Evolutionary conservation across 768 basidiomycete species (phyloP).

Genomic region (Termitomyces sp.): DNA sequence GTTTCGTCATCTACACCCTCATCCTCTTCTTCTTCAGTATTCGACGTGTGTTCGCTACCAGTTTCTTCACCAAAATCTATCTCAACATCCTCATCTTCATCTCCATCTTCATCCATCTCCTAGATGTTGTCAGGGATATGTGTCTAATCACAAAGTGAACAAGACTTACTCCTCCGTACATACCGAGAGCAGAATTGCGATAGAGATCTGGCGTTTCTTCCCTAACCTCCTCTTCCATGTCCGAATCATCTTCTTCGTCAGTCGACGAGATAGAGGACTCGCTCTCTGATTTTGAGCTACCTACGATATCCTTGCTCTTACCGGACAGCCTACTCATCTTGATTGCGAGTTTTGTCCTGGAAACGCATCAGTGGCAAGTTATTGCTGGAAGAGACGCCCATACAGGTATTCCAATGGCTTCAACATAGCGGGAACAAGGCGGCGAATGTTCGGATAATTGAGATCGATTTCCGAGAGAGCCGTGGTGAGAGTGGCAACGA

Average conservation of each 20-base stretch:
- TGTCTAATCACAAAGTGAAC: neutral
- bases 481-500: slow-evolving; percentile 82
- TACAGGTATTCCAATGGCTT: slow-evolving; percentile 88
- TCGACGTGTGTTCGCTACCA: slow-evolving; percentile 77
- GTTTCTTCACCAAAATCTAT: slow-evolving; percentile 86
- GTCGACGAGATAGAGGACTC: slow-evolving; percentile 47
- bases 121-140: slow-evolving; percentile 24
- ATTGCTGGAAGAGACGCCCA: slow-evolving; percentile 21
- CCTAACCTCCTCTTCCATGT: slow-evolving; percentile 45
- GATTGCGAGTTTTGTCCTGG: slow-evolving; percentile 92
- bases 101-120: slow-evolving; percentile 91
- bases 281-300: slow-evolving; percentile 40
- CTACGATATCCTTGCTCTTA: slow-evolving; percentile 54
- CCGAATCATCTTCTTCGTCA: slow-evolving; percentile 60
- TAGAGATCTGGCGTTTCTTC: slow-evolving; percentile 93
- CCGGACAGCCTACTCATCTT: slow-evolving; percentile 86
- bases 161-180: slow-evolving; percentile 82
- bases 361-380: slow-evolving; percentile 7
- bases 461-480: slow-evolving; percentile 91
- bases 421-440: slow-evolving; percentile 81
- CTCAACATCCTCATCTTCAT: slow-evolving; percentile 77
- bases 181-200: slow-evolving; percentile 92
- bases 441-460: slow-evolving; percentile 89
- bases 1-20: slow-evolving; percentile 61
- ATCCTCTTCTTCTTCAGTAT: slow-evolving; percentile 64